Base-by-base conservation (phyloP, 306 rosid genomes). In the Albizia julibrissin region DNA sequence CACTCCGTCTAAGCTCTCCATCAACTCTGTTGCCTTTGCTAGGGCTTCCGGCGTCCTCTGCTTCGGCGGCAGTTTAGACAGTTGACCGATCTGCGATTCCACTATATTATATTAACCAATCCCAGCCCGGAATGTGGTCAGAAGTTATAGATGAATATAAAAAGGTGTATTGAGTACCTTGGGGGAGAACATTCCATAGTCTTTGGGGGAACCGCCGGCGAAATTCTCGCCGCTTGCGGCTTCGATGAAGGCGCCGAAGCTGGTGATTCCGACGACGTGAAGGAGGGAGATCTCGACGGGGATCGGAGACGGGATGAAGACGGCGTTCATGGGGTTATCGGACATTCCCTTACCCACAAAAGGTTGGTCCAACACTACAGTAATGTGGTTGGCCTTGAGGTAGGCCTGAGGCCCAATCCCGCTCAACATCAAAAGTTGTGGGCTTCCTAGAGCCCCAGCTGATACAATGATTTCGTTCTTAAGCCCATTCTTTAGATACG, bases 391-490 rank as follows among this genome's bases (percentile, higher is more conserved):
- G 85, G 90, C 90, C 81, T 14, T 46, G 1, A 90, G 90, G 12
- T 89, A 89, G 0, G 87, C 65, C 2, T 44, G 27, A 0, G 97
- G 93, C 67, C 97, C 97, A 40, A 92, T 66, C 33, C 97, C 97
- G 81, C 97, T 92, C 72, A 92, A 44, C 94, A 89, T 92, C 0
- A 90, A 50, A 29, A 92, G 84, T 33, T 94, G 97, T 78, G 98
- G 98, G 88, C 98, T 94, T 76, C 97, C 98, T 6, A 94, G 84
- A 3, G 97, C 93, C 9, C 98, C 98, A 0, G 94, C 84, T 13
- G 98, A 89, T 15, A 90, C 37, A 0, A 90, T 87, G 13, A 94
- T 83, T 87, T 91, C 98, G 19, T 34, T 88, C n/a, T 2, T 73
- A 0, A 77, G 29, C 76, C 86, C 84, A 0, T 6, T 42, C 27